Base-by-base conservation (phyloP, 2,329 filamentous ascomycete genomes). In the Blumeria graminis region DNA sequence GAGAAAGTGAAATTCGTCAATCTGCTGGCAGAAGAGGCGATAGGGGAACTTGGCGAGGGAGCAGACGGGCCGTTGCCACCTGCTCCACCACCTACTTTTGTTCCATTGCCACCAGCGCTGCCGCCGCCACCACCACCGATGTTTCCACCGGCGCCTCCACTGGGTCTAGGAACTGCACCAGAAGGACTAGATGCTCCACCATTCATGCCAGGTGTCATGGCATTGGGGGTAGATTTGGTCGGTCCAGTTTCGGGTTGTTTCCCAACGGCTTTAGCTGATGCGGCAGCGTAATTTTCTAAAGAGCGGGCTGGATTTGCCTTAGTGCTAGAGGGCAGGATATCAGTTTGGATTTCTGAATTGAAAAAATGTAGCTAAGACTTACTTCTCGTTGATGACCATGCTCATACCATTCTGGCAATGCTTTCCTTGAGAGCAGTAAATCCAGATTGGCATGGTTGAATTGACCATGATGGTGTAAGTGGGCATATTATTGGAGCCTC, bases 391-490 rank as follows among this genome's bases (percentile, higher is more conserved):
- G 45, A 82, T 74, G 16, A 66, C 65, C 63, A 66, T 63, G 14
- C 59, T 60, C 66, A 68, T 68, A 3, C 65, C 66, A 6, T 55
- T 58, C 57, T 87, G 77, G 69, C 85, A 92, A 71, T 92, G 86
- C 64, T 74, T 77, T 50, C 67, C 79, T 68, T 87, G 81, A 34
- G 78, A 80, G 70, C 85, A 90, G 74, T 83, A 90, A 61, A 85
- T 71, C 84, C 86, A 92, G 61, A 89, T 72, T 34, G 86, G 85
- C 56, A 75, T 81, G 48, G 74, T 77, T 68, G 79, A 73, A 64
- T 80, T 81, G 67, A 92, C 71, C 67, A 74, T 74, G 64, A 90
- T 71, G 58, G 81, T 86, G 69, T 81, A 92, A 56, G 81, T 81
- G 33, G 83, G 77, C 58, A 80, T 74, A 11, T 33, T 51, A 32